phyloP scores from a whole-genome alignment of 2,329 filamentous ascomycete genomes.

The Coniella vitis region DNA sequence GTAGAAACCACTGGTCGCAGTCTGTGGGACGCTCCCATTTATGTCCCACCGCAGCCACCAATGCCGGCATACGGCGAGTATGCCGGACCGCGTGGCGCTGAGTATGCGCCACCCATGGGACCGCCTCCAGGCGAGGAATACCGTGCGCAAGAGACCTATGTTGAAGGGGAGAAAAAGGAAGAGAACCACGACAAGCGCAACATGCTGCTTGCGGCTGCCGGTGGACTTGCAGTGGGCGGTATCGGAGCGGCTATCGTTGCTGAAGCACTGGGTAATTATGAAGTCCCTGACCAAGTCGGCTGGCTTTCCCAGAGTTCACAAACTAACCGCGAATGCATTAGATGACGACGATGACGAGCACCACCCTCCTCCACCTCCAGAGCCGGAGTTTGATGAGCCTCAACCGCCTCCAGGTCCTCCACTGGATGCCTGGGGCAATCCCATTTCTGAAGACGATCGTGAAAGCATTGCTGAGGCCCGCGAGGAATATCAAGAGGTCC shows the following conservation, averaged over 20 bases:
- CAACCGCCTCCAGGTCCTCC: slow-evolving; percentile 31
- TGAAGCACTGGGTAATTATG: slow-evolving; percentile 42
- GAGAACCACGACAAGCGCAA: slow-evolving; percentile 43
- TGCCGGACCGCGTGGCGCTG: slow-evolving; percentile 10
- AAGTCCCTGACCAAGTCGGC: neutral
- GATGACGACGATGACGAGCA: slow-evolving; percentile 18
- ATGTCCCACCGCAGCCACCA: slow-evolving; percentile 17
- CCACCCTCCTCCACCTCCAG: slow-evolving; percentile 10
- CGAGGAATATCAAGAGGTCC: slow-evolving; percentile 37
- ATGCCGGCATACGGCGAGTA: slow-evolving; percentile 17
- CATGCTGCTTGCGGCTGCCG: slow-evolving; percentile 52
- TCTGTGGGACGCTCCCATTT: slow-evolving; percentile 45
- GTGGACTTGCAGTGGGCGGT: slow-evolving; percentile 50
- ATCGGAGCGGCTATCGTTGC: slow-evolving; percentile 52
- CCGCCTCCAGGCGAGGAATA: slow-evolving; percentile 4
- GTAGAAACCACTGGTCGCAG: slow-evolving; percentile 48
- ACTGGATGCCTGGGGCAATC: slow-evolving; percentile 34
- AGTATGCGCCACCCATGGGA: slow-evolving; percentile 2
- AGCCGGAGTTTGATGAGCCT: slow-evolving; percentile 18
- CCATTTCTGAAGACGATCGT: slow-evolving; percentile 35
- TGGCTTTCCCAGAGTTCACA: slow-evolving; percentile 5
- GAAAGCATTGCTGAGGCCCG: slow-evolving; percentile 35
- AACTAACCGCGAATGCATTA: slow-evolving; percentile 16
- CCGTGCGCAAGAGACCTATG: slow-evolving; percentile 4
- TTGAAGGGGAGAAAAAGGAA: slow-evolving; percentile 24